A percentile compares a stretch with the other conserved stretches of the same genome.
Evolutionary conservation across 108 stramenopile species (phyloP).

Genomic region (Chaetoceros muelleri): DNA sequence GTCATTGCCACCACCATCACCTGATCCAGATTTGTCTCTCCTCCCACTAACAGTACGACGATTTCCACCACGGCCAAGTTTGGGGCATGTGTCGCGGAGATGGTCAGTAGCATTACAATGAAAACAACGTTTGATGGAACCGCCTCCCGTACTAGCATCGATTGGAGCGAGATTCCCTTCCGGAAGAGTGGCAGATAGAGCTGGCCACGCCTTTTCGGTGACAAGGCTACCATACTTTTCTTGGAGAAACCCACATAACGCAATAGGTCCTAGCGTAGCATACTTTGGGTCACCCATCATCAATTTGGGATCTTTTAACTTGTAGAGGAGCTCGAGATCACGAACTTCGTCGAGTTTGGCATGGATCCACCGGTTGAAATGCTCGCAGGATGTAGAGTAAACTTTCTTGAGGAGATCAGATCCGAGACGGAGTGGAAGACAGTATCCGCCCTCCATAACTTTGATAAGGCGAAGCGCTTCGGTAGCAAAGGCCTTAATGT

Average conservation of each 20-base stretch:
- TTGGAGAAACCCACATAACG: not conserved
- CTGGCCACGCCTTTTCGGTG: no score
- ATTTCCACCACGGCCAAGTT: not conserved
- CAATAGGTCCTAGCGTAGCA: not conserved
- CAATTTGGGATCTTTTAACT: not conserved
- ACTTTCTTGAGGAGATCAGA: not conserved
- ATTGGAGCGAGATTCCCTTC: no score
- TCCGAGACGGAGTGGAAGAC: not conserved
- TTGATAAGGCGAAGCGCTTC: not conserved
- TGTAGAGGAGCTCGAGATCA: not conserved
- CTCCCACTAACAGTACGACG: not conserved
- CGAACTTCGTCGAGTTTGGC: not conserved
- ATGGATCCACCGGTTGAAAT: not conserved
- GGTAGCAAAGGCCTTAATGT: not conserved
- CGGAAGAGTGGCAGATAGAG: no score
- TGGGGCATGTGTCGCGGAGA: not conserved
- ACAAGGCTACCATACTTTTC: not conserved
- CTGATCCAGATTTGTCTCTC: not conserved
- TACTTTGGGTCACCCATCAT: not conserved
- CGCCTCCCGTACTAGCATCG: no score
- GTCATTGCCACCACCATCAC: not conserved
- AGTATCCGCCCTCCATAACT: slow-evolving; percentile 1
- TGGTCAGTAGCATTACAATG: not conserved
- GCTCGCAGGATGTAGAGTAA: not conserved
- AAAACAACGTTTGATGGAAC: not conserved